These are phyloP conservation scores for Ogataea trehalophila DNA, from an alignment of 805 yeast genomes.

Conservation along the genomic window DNA sequence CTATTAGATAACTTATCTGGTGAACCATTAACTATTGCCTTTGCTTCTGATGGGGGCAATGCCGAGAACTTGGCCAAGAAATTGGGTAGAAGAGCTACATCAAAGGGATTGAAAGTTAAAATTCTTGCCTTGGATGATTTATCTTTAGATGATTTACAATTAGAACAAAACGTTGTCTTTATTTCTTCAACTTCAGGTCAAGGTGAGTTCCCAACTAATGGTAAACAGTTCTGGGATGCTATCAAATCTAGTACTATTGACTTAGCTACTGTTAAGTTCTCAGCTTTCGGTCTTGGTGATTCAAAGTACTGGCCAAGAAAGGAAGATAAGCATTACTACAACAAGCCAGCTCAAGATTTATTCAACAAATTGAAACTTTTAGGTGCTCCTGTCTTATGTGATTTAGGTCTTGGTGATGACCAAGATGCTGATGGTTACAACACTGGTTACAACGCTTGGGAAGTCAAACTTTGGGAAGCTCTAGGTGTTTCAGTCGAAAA, in stretches of 20 bases:
- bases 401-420: slow-evolving; percentile 89
- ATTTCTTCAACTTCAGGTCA: slow-evolving; percentile 78
- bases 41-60: slow-evolving; percentile 90
- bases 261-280: slow-evolving; percentile 48
- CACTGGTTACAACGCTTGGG: slow-evolving; percentile 91
- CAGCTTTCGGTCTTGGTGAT: slow-evolving; percentile 78
- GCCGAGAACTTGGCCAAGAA: slow-evolving; percentile 80
- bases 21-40: slow-evolving; percentile 82
- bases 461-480: slow-evolving; percentile 77
- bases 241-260: slow-evolving; percentile 65
- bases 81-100: slow-evolving; percentile 71
- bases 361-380: slow-evolving; percentile 56
- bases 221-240: slow-evolving; percentile 71
- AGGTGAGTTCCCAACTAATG: slow-evolving; percentile 84
- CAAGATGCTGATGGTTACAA: slow-evolving; percentile 95
- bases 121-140: slow-evolving; percentile 68
- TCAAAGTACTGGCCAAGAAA: slow-evolving; percentile 95
- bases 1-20: slow-evolving; percentile 85
- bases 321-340: slow-evolving; percentile 90
- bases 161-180: slow-evolving; percentile 64
- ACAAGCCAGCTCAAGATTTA: slow-evolving; percentile 82
- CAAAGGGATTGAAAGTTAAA: slow-evolving; percentile 68
- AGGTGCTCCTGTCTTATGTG: slow-evolving; percentile 70
- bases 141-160: slow-evolving; percentile 66
- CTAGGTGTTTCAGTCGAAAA: slow-evolving; percentile 85